These are phyloP conservation scores for Claviceps fusiformis DNA, from an alignment of 2,329 filamentous ascomycete species.

Conservation along the genomic window DNA sequence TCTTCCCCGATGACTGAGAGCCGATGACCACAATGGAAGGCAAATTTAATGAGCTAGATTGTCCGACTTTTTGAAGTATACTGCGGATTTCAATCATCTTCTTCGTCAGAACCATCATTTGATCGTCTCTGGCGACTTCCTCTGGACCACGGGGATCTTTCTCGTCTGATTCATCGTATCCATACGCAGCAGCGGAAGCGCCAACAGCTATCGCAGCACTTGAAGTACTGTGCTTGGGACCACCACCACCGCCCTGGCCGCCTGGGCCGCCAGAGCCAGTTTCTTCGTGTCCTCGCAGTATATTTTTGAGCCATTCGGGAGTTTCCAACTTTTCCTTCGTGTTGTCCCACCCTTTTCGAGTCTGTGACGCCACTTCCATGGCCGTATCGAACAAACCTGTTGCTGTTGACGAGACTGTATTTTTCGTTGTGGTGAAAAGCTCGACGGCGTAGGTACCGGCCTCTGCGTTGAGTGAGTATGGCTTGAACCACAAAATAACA, in stretches of 20 bases:
- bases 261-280: conserved; percentile 37
- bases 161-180: conserved; percentile 54
- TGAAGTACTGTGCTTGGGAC: conserved; percentile 46
- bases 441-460: conserved; percentile 41
- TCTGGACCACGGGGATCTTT: conserved; percentile 49
- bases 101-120: conserved; percentile 98
- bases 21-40: conserved; percentile 99
- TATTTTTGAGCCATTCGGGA: conserved; percentile 65
- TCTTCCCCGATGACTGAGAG: conserved; percentile 96
- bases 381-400: conserved; percentile 57
- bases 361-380: conserved; percentile 64
- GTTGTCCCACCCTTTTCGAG: conserved; percentile 65
- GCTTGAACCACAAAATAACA: background rate
- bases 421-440: conserved; percentile 58
- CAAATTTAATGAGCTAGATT: conserved; percentile 75
- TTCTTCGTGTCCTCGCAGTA: conserved; percentile 50
- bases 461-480: conserved; percentile 24
- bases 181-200: conserved; percentile 65
- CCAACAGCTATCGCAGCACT: conserved; percentile 52
- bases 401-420: conserved; percentile 56
- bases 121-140: conserved; percentile 71
- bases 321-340: conserved; percentile 64
- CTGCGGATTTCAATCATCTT: conserved; percentile 99
- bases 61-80: conserved; percentile 80
- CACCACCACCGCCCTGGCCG: conserved; percentile 31